These are phyloP conservation scores for Ceratobasidium sp. DNA, from an alignment of 1,284 basidiomycete genomes.

Conservation along the genomic window DNA sequence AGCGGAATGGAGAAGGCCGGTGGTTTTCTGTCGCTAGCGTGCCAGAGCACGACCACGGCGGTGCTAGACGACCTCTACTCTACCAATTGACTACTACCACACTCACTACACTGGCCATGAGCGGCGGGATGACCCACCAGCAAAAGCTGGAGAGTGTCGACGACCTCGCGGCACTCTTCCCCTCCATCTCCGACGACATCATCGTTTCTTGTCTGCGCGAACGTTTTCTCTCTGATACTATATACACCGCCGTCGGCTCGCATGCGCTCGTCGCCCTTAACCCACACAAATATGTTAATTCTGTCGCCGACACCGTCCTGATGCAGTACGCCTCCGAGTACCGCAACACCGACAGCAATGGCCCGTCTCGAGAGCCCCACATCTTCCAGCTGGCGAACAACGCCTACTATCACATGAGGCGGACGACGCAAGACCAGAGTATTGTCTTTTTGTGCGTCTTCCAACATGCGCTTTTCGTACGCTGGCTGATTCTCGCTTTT, in stretches of 20 bases:
- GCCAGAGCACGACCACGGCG: conserved; percentile 29
- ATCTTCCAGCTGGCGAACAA: conserved; percentile 91
- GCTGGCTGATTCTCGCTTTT: conserved; percentile 9
- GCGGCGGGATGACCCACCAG: conserved; percentile 44
- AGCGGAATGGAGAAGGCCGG: conserved; percentile 29
- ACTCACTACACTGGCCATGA: conserved; percentile 31
- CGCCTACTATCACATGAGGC: conserved; percentile 96
- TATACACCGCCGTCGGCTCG: conserved; percentile 83
- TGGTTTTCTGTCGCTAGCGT: conserved; percentile 42
- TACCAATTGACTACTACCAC: conserved; percentile 22
- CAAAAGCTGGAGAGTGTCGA: conserved; percentile 48
- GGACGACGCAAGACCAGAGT: conserved; percentile 94
- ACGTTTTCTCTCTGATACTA: conserved; percentile 84
- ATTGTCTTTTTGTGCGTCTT: conserved; percentile 81
- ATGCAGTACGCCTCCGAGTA: conserved; percentile 87
- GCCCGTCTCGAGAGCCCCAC: conserved; percentile 73
- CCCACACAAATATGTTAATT: conserved; percentile 86
- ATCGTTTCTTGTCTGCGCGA: conserved; percentile 86
- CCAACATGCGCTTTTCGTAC: conserved; percentile 1
- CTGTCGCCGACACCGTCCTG: conserved; percentile 83
- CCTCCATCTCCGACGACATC: conserved; percentile 68
- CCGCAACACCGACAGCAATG: conserved; percentile 70
- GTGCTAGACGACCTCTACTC: conserved; percentile 15
- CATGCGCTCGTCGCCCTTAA: conserved; percentile 84
- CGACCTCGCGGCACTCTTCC: conserved; percentile 51